Percentiles rank a stretch among this genome's conserved stretches.
phyloP scores from a whole-genome alignment of 768 basidiomycete species.

The Russula earlei region DNA sequence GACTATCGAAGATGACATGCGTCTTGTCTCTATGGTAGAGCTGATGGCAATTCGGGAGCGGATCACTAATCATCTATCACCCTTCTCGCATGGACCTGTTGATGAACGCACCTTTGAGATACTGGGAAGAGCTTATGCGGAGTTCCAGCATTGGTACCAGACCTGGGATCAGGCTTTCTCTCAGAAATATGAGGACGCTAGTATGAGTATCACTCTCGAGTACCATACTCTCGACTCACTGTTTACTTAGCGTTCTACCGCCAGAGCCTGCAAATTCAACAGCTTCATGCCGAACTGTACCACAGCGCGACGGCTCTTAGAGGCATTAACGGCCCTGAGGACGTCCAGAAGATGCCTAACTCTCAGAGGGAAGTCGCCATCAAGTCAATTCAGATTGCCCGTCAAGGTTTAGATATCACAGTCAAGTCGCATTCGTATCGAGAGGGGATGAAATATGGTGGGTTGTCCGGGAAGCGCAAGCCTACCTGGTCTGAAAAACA shows the following conservation, averaged over 20 bases:
- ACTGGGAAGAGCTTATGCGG: conserved; percentile 61
- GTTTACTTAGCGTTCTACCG: conserved; percentile 62
- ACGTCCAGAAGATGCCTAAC: conserved; percentile 74
- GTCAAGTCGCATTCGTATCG: conserved; percentile 76
- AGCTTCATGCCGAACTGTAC: conserved; percentile 76
- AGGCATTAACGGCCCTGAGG: conserved; percentile 77
- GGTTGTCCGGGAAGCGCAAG: conserved; percentile 20
- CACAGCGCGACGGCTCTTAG: conserved; percentile 77
- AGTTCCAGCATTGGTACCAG: conserved; percentile 76
- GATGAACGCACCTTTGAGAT: conserved; percentile 62
- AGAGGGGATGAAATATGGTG: conserved; percentile 88
- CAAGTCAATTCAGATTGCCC: conserved; percentile 75
- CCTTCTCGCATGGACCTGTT: conserved; percentile 62
- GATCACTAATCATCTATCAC: conserved; percentile 73
- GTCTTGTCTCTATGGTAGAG: conserved; percentile 90
- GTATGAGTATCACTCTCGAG: conserved; percentile 30
- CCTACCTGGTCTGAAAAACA: neutral
- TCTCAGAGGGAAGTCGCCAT: conserved; percentile 74
- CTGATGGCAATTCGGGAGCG: conserved; percentile 84
- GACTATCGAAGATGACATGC: conserved; percentile 88
- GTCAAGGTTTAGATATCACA: conserved; percentile 74
- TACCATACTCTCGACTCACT: neutral
- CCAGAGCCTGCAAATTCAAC: conserved; percentile 80
- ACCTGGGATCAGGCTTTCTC: conserved; percentile 76
- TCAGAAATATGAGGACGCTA: conserved; percentile 74